These are phyloP conservation scores for Linnemannia zychae DNA, from an alignment of 192 early-diverging fungal species.

Conservation along the genomic window DNA sequence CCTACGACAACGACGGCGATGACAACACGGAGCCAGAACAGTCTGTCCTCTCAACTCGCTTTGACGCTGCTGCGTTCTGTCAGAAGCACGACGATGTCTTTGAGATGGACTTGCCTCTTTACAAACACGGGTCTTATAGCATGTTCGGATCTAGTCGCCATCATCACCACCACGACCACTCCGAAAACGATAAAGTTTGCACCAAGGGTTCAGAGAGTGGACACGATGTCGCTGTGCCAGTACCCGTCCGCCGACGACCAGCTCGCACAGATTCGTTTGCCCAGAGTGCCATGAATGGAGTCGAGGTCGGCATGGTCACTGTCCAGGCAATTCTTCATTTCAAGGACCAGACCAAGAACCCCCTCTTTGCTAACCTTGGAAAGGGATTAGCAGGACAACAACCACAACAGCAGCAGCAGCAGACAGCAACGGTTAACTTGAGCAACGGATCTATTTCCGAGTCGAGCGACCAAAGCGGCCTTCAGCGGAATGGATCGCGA, in stretches of 20 bases:
- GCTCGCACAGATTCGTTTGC: conserved; percentile 36
- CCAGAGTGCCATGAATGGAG: conserved; percentile 44
- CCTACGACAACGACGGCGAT: conserved; percentile 49
- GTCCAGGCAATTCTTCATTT: conserved; percentile 46
- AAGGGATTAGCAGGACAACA: neutral
- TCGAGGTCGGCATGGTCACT: conserved; percentile 49
- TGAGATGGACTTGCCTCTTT: conserved; percentile 42
- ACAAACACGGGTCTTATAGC: conserved; percentile 49
- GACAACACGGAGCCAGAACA: conserved; percentile 52
- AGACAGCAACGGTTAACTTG: neutral
- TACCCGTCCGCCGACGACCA: conserved; percentile 16
- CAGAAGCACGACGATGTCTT: conserved; percentile 47
- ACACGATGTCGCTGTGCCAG: conserved; percentile 18
- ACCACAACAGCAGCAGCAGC: neutral
- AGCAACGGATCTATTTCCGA: neutral
- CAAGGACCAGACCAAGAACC: conserved; percentile 45
- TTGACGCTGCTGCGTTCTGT: conserved; percentile 43
- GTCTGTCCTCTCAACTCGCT: conserved; percentile 40
- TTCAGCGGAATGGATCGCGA: neutral
- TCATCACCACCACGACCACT: neutral
- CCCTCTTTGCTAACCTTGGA: conserved; percentile 43
- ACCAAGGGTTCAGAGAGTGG: conserved; percentile 31
- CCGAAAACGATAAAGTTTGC: neutral
- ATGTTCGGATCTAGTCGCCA: conserved; percentile 29
- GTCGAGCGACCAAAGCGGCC: neutral